phyloP scores from a whole-genome alignment of 805 yeast genomes.

The Sugiyamaella qingdaonensis region DNA sequence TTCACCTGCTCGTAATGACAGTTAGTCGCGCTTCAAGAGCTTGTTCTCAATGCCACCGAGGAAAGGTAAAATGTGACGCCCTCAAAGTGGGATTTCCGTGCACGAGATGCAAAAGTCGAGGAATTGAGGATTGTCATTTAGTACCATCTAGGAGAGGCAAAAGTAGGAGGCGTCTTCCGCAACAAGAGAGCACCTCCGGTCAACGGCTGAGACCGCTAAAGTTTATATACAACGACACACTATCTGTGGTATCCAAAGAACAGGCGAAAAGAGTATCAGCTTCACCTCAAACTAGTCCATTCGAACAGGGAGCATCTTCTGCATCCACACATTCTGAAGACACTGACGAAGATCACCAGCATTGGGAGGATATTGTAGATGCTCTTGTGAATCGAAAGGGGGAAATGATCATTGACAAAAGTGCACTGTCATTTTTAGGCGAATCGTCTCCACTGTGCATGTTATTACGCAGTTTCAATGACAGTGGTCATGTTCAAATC shows the following conservation, averaged over 20 bases:
- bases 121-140: slow-evolving; percentile 3
- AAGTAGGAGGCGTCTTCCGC: not conserved
- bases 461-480: slow-evolving; percentile 9
- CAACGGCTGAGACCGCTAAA: not conserved
- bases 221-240: not conserved
- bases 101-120: slow-evolving; percentile 7
- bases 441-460: slow-evolving; percentile 15
- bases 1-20: not conserved
- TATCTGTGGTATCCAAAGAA: not conserved
- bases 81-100: slow-evolving; percentile 12
- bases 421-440: slow-evolving; percentile 12
- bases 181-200: not conserved
- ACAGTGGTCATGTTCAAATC: slow-evolving; percentile 14
- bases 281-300: not conserved
- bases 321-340: not conserved
- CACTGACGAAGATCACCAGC: not conserved
- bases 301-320: not conserved
- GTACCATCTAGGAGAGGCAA: slow-evolving; percentile 4
- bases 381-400: not conserved
- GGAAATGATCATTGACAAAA: not conserved
- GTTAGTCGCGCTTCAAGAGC: slow-evolving; percentile 7
- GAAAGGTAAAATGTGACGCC: slow-evolving; percentile 14
- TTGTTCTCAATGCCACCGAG: slow-evolving; percentile 11
- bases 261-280: not conserved
- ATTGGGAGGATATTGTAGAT: slow-evolving; percentile 7